A percentile compares a stretch with the other conserved stretches of the same genome.
These are phyloP conservation scores for Euphorbia tirucalli DNA, from an alignment of 345 rosid species.

Conservation along the genomic window DNA sequence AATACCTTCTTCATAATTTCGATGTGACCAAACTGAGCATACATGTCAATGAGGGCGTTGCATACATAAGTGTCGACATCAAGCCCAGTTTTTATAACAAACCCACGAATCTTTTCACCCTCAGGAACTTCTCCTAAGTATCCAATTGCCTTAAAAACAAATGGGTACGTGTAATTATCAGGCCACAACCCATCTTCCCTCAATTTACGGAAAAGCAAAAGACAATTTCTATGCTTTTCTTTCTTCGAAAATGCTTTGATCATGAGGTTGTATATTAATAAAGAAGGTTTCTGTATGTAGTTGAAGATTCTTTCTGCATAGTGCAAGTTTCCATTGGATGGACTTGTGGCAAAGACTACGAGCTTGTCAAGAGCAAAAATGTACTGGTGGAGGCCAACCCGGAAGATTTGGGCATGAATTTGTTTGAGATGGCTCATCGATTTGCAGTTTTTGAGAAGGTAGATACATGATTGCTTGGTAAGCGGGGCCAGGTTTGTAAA, in stretches of 20 bases:
- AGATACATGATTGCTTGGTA: slow-evolving; percentile 26
- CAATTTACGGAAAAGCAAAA: slow-evolving; percentile 42
- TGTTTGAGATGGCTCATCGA: slow-evolving; percentile 40
- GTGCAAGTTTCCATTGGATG: slow-evolving; percentile 30
- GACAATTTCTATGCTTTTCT: slow-evolving; percentile 38
- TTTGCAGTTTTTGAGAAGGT: slow-evolving; percentile 39
- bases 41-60: slow-evolving; percentile 72
- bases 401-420: slow-evolving; percentile 48
- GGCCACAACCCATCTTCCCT: slow-evolving; percentile 55
- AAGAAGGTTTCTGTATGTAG: slow-evolving; percentile 31
- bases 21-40: slow-evolving; percentile 39
- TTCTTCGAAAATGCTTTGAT: slow-evolving; percentile 52
- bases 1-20: slow-evolving; percentile 45
- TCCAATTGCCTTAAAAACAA: slow-evolving; percentile 43
- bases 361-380: slow-evolving; percentile 39
- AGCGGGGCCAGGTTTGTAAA: neutral
- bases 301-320: slow-evolving; percentile 37
- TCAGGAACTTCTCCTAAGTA: slow-evolving; percentile 20
- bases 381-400: slow-evolving; percentile 38
- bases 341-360: slow-evolving; percentile 38
- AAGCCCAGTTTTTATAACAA: slow-evolving; percentile 55
- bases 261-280: slow-evolving; percentile 51
- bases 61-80: slow-evolving; percentile 52
- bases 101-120: slow-evolving; percentile 55
- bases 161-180: slow-evolving; percentile 75